A percentile compares a stretch with the other conserved stretches of the same genome.
Conservation (phyloP, 345 rosid species). For the Combretum micranthum region DNA sequence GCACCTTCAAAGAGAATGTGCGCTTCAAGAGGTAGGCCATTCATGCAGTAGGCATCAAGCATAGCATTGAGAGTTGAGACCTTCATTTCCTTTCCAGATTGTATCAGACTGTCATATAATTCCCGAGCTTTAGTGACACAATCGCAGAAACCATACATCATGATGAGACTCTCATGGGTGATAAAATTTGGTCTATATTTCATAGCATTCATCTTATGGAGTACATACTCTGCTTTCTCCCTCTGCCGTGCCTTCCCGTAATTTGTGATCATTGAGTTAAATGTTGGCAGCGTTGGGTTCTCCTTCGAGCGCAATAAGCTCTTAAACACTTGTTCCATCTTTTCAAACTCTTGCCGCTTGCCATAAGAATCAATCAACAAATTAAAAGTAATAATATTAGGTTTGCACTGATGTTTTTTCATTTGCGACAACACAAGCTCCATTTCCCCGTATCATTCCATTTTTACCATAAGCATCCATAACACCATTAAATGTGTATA, state of each 20-base stretch:
- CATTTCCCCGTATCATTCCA: constrained; percentile 90
- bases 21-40: constrained; percentile 65
- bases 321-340: constrained; percentile 91
- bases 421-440: constrained; percentile 70
- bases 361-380: constrained; percentile 78
- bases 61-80: constrained; percentile 69
- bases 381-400: constrained; percentile 75
- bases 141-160: constrained; percentile 72
- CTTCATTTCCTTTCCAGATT: constrained; percentile 47
- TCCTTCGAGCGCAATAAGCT: constrained; percentile 72
- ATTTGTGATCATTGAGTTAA: constrained; percentile 80
- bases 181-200: constrained; percentile 56
- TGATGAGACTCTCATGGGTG: constrained; percentile 78
- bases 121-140: constrained; percentile 67
- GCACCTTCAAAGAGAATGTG: constrained; percentile 46
- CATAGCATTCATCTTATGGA: constrained; percentile 61
- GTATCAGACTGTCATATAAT: constrained; percentile 47
- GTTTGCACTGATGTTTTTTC: constrained; percentile 70
- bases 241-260: constrained; percentile 78
- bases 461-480: constrained; percentile 96
- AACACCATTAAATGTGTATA: constrained; percentile 78
- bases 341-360: constrained; percentile 76
- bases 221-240: constrained; percentile 63
- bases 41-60: constrained; percentile 81
- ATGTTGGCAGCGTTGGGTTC: constrained; percentile 75